These are phyloP conservation scores for Erodium texanum DNA, from an alignment of 441 rosid species.

Conservation along the genomic window DNA sequence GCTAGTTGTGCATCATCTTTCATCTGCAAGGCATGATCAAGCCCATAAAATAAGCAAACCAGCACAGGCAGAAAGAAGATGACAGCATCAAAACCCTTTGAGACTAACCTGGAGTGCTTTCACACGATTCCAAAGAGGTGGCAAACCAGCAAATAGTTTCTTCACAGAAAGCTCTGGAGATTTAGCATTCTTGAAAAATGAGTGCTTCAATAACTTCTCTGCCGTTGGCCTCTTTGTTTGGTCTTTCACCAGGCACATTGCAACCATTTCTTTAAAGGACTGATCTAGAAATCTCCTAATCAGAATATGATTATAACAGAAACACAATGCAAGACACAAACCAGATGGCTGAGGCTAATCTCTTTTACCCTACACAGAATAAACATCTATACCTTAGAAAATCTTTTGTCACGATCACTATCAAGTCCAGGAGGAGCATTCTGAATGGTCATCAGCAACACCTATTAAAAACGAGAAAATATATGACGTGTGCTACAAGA, in stretches of 20 bases:
- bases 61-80: conserved; percentile 14
- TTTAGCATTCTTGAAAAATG: conserved; percentile 84
- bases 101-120: conserved; percentile 83
- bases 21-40: conserved; percentile 43
- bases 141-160: conserved; percentile 63
- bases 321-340: too few relatives aligned
- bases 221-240: conserved; percentile 97
- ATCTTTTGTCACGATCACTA: conserved; percentile 94
- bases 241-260: conserved; percentile 99
- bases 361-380: conserved; percentile 27
- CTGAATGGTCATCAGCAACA: conserved; percentile 95
- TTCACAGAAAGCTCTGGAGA: conserved; percentile 84
- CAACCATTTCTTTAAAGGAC: conserved; percentile 99
- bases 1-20: conserved; percentile 95
- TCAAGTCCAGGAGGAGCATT: conserved; percentile 99
- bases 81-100: conserved; percentile 13
- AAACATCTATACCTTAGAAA: conserved; percentile 88
- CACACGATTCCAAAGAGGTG: conserved; percentile 86
- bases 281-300: conserved; percentile 79
- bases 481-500: neutral
- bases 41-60: conserved; percentile 17
- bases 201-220: conserved; percentile 79
- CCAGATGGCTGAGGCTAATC: too few relatives aligned
- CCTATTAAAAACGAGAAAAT: conserved; percentile 34
- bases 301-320: conserved; percentile 43